Percentiles rank a stretch among this genome's conserved stretches.
phyloP scores from a whole-genome alignment of 768 basidiomycete species.

The Panus rudis region DNA sequence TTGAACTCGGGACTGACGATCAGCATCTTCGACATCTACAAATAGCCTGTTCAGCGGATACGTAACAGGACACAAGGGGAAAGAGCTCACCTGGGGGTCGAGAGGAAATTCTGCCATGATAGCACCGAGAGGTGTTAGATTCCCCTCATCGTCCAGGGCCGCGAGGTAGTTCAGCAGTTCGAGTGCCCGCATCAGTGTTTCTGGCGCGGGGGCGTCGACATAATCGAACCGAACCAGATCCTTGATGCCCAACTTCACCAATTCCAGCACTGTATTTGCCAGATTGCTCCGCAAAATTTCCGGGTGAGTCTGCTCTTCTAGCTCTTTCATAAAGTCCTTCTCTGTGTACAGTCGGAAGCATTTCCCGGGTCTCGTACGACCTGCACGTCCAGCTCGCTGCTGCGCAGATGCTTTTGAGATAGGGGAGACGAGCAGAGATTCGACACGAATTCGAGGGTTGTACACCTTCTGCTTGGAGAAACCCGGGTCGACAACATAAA shows the following conservation, averaged over 20 bases:
- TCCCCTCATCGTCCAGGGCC: constrained; percentile 91
- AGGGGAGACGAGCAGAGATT: constrained; percentile 86
- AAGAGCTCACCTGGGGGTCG: no score
- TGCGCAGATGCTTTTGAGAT: constrained; percentile 97
- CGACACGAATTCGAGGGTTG: constrained; percentile 94
- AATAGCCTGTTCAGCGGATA: no score
- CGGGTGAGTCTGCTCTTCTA: constrained; percentile 96
- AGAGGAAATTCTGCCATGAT: constrained; percentile 99
- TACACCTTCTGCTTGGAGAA: constrained; percentile 99
- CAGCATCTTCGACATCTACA: constrained; percentile 90
- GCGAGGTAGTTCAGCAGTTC: constrained; percentile 90
- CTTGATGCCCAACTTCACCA: constrained; percentile 91
- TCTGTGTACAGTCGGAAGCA: constrained; percentile 97
- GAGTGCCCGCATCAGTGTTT: constrained; percentile 94
- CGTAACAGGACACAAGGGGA: no score
- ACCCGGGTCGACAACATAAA: constrained; percentile 98
- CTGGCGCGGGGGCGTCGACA: constrained; percentile 23
- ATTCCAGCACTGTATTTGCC: constrained; percentile 86
- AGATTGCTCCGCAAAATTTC: constrained; percentile 93
- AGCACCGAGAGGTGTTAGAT: constrained; percentile 75
- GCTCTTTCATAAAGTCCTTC: constrained; percentile 90
- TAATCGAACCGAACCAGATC: constrained; percentile 24
- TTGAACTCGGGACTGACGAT: constrained; percentile 92
- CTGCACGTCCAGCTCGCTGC: constrained; percentile 94
- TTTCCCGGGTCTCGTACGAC: constrained; percentile 92